Base-by-base conservation (phyloP, 2,329 filamentous ascomycete genomes). In the Clonostachys rhizophaga region DNA sequence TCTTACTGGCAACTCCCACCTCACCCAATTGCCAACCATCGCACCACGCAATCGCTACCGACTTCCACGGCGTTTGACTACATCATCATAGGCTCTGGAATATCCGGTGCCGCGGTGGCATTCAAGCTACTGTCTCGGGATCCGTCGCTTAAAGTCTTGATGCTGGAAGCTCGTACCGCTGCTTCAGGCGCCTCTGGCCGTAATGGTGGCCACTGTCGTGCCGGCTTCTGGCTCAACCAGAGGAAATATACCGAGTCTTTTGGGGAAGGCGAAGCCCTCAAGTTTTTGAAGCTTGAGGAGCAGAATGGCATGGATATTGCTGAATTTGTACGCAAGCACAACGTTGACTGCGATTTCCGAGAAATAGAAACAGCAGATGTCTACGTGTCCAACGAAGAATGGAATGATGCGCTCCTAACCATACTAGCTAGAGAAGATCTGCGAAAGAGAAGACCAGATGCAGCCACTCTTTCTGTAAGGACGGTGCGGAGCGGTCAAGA, bases 141-240 rank as follows among this genome's bases (percentile, higher is more conserved):
- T n/a, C 54, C 59, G 0, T 42, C 50, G 8, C 49, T 58, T 3
- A 44, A 49, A 5, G 52, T 67, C 17, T 44, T 63, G 2, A 62
- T 68, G 57, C 52, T 68, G 5, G 65, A 68, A 46, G 63, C 63
- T 2, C 56, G 65, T 6, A 57, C 59, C 12, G 55, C 63, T 6
- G 64, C 61, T 20, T 64, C 62, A 12, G 64, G 59, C 4, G 65
- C 66, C 6, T 64, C 62, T 7, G 66, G 61, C 2, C 55, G 66
- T 17, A 70, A 70, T 51, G 67, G 66, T 12, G 63, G 64, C 4
- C 64, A 66, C 44, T 61, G 58, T 18, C 57, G 58, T 44, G 54
- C 59, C 18, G 61, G 60, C 6, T 60, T 52, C 39, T 64, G 59
- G 51, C 39, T 48, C 39, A 52, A 44, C 43, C 48, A 53, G 48